Evolutionary conservation across 805 yeast species (phyloP), one percentile per base, ranked within the genome.

Genomic region (Wickerhamomyces pijperi): DNA sequence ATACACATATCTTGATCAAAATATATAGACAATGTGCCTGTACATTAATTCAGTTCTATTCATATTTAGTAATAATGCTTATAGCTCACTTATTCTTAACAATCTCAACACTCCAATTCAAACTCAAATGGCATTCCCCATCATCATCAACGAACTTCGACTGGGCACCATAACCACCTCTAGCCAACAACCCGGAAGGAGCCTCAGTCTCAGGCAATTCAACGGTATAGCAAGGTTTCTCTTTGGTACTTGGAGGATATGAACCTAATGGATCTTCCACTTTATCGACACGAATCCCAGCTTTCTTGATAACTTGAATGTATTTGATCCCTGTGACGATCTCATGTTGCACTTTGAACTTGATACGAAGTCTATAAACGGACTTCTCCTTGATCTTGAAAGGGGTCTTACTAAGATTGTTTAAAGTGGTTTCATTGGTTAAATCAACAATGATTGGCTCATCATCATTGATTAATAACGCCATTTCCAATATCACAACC

Each of bases 81-180:
- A n/a, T n/a, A n/a, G n/a, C 9, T 37, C 17, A 47, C 47, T 49
- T 58, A 47, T 68, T 72, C 48, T 85, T 87, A 35, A 80, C 76
- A 43, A 87, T 84, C 50, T 81, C 80, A 51, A 87, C 85, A 44
- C 80, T 74, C 96, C 96, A 88, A 36, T 90, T 82, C 49, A 85
- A 66, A 28, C 74, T 67, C 57, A 84, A 67, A 58, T 86, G 94
- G 38, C 70, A 71, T 18, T 66, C 70, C 50, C 80, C 77, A 58
- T 88, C 96, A 59, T 87, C 96, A 53, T 88, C 96, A 35, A 83
- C 68, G 53, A 87, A 86, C 59, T 81, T 83, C 14, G 94, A 78
- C 28, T 72, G 68, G 6, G 94, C 94, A 34, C 78, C 72, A 63
- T 85, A 88, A 36, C 74, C 69, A 32, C 96, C 96, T 60, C 97